phyloP scores from a whole-genome alignment of 495 filamentous ascomycete species.

The Xylaria flabelliformis region DNA sequence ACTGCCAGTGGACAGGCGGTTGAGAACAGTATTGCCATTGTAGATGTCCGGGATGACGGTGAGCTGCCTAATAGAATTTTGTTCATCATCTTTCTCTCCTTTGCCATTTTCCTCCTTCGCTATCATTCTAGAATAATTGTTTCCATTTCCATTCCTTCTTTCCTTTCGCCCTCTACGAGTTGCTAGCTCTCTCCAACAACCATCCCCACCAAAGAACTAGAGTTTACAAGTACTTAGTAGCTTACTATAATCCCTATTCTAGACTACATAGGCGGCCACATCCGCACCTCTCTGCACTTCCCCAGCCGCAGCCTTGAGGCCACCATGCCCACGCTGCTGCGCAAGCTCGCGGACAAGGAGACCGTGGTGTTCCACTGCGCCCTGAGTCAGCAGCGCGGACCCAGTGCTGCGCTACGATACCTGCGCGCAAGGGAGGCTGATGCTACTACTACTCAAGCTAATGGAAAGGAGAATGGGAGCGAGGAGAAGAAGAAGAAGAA shows the following conservation, averaged over 20 bases:
- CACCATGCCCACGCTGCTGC: slow-evolving; percentile 79
- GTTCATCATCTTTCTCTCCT: background rate
- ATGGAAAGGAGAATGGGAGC: slow-evolving; percentile 25
- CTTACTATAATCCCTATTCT: background rate
- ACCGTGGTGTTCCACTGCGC: slow-evolving; percentile 94
- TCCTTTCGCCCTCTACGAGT: background rate
- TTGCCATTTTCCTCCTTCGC: background rate
- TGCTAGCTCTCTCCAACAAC: background rate
- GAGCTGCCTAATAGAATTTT: no score
- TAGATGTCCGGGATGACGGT: slow-evolving; percentile 91
- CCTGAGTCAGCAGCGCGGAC: slow-evolving; percentile 87
- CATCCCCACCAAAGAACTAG: background rate
- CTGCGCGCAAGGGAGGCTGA: slow-evolving; percentile 63
- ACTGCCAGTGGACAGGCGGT: slow-evolving; percentile 13
- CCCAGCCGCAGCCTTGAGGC: slow-evolving; percentile 76
- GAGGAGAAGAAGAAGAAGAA: slow-evolving; percentile 40
- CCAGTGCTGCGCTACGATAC: slow-evolving; percentile 72
- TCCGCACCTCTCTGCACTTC: slow-evolving; percentile 73
- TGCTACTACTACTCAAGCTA: slow-evolving; percentile 16
- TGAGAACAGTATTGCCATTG: slow-evolving; percentile 65
- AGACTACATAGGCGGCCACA: slow-evolving; percentile 96
- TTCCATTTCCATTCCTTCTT: background rate
- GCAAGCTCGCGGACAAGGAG: slow-evolving; percentile 76
- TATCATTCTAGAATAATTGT: background rate
- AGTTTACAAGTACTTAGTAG: background rate